Evolutionary conservation across 2,329 filamentous ascomycete genomes (phyloP).

Genomic region (Zasmidium cellare): DNA sequence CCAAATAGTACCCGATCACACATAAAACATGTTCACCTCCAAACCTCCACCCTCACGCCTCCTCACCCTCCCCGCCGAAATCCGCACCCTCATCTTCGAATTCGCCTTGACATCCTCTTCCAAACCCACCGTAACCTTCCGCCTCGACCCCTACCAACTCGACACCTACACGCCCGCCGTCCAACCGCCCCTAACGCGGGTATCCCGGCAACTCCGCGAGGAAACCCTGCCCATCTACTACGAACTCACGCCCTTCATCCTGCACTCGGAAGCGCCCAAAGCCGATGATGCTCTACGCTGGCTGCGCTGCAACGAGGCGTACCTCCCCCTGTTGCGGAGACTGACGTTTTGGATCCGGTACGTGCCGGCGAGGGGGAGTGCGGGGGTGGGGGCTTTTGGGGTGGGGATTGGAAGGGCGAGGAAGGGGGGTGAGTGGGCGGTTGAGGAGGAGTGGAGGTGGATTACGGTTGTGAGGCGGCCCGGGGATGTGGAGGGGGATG

Average conservation of each 20-base stretch:
- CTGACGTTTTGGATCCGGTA: conserved; percentile 33
- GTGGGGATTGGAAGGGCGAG: conserved; percentile 18
- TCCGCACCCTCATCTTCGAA: conserved; percentile 28
- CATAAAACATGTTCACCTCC: not conserved
- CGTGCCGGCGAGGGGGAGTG: conserved; percentile 14
- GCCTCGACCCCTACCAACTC: conserved; percentile 30
- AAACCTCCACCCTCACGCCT: conserved; percentile 14
- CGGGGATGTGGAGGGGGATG: conserved; percentile 22
- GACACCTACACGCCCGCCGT: conserved; percentile 27
- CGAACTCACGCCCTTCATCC: conserved; percentile 30
- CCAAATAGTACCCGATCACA: not conserved
- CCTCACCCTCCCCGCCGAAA: conserved; percentile 27
- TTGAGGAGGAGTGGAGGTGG: conserved; percentile 29
- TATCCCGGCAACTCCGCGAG: conserved; percentile 27
- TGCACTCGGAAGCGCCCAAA: conserved; percentile 33
- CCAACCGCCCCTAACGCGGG: conserved; percentile 29
- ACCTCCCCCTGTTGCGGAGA: conserved; percentile 21
- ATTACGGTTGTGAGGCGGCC: conserved; percentile 31
- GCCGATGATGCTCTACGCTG: conserved; percentile 27
- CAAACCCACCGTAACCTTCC: conserved; percentile 30
- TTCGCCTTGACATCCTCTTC: conserved; percentile 26
- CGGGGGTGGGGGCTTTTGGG: conserved; percentile 25
- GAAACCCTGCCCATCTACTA: conserved; percentile 33
- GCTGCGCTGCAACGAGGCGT: conserved; percentile 22
- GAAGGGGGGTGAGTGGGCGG: conserved; percentile 20